Evolutionary conservation across 192 early-diverging fungal genomes (phyloP), one percentile per base, ranked within the genome.

Genomic region (Tieghemiomyces parasiticus): DNA sequence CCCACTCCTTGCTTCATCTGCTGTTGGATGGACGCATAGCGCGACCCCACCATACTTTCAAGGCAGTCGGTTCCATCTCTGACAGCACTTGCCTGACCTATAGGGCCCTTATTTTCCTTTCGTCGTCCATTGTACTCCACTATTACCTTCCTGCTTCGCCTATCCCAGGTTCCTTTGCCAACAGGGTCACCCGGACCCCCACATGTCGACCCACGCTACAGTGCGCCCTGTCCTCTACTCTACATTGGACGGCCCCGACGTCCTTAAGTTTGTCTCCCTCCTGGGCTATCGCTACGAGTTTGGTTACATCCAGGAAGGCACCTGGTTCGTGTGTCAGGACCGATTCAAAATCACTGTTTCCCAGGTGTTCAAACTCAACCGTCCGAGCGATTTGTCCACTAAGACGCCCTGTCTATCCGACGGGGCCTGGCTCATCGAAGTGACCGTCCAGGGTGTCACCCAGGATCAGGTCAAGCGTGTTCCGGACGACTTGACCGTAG

Each of bases 221-320:
- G 81, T 81, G 26, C 75, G 84, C 31, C 81, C 82, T 6, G 78
- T 76, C 9, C 76, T 84, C 29, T 74, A 83, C 62, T 78, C 82
- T 16, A 71, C 74, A 46, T 62, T 78, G 19, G 29, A 76, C 14
- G 67, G 77, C n/a, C 87, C 83, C 19, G 81, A 89, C 62, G 81
- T 76, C 0, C 69, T 85, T 60, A 67, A 76, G 63, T 86, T 82
- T 58, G 76, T 89, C 68, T 74, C 72, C 30, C 71, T 84, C 42
- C 67, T 91, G 12, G 84, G 87, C 10, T 91, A 91, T 62, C 81
- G 64, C 74, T 85, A 71, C 65, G 74, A 75, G 46, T 86, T 80
- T 61, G 85, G 87, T 62, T 76, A 78, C 58, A 73, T 77, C 9
- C 70, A 79, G 58, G 74, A 76, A 56, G 87, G 87, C 6, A 78